phyloP scores from a whole-genome alignment of 495 filamentous ascomycete species.

The Neurospora tetraspora region DNA sequence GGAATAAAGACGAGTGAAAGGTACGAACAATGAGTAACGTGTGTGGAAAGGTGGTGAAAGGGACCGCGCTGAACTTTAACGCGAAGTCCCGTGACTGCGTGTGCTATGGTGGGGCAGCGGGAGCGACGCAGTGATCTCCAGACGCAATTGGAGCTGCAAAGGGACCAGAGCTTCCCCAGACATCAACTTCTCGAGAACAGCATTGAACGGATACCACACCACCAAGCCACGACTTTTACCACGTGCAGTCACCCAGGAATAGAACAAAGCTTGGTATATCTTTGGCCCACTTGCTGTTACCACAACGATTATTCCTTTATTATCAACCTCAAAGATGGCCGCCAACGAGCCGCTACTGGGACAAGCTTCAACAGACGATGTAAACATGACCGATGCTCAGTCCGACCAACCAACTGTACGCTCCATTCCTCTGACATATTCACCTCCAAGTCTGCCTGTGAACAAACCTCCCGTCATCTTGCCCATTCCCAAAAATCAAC shows the following conservation, averaged over 20 bases:
- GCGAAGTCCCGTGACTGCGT: conserved; percentile 21
- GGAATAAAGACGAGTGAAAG: background rate
- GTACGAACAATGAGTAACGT: background rate
- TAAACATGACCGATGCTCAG: conserved; percentile 21
- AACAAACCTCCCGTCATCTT: background rate
- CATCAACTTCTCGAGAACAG: background rate
- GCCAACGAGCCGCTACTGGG: background rate
- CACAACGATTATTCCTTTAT: background rate
- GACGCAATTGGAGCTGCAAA: background rate
- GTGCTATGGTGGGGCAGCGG: conserved; percentile 1
- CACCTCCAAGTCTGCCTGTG: background rate
- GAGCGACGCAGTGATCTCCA: background rate
- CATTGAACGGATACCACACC: background rate
- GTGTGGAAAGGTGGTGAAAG: background rate
- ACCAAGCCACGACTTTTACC: background rate
- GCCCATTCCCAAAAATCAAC: background rate
- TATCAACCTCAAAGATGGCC: background rate
- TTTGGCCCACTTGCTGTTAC: background rate
- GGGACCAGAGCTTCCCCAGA: background rate
- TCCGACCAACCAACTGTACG: conserved; percentile 13
- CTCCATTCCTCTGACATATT: background rate
- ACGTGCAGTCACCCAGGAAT: background rate
- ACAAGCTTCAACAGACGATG: conserved; percentile 7
- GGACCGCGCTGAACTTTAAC: conserved; percentile 1
- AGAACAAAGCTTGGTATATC: background rate